These are phyloP conservation scores for Solanum chilense DNA, from an alignment of 257 asterid species.

Conservation along the genomic window DNA sequence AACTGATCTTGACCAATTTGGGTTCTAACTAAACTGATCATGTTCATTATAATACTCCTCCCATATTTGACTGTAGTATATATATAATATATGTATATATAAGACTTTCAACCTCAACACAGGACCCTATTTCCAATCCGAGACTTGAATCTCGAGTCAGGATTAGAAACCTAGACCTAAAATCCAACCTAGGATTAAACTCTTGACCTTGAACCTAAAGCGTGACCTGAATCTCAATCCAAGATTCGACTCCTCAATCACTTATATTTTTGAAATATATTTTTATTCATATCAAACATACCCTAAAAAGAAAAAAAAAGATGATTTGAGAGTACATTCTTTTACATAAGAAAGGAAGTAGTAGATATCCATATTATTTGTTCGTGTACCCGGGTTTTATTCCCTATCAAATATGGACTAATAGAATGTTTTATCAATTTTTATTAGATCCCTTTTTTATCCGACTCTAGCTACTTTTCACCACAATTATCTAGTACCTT, in stretches of 20 bases:
- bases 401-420: background rate
- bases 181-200: background rate
- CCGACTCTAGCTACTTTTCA: background rate
- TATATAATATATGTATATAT: no score
- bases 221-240: background rate
- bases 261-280: background rate
- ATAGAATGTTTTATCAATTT: background rate
- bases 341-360: no score
- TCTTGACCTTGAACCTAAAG: background rate
- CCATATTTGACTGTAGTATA: background rate
- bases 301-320: background rate
- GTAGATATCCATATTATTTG: background rate
- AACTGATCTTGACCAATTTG: background rate
- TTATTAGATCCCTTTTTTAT: no score
- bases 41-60: background rate
- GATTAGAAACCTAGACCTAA: background rate
- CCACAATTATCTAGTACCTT: background rate
- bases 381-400: background rate
- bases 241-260: background rate
- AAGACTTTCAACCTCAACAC: background rate
- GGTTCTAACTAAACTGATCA: background rate
- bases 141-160: background rate
- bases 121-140: fast-evolving
- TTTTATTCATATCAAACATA: background rate
- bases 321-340: background rate